Evolutionary conservation across 2,329 filamentous ascomycete genomes (phyloP), one percentile per base, ranked within the genome.

Genomic region (Clarireedia hainanense): DNA sequence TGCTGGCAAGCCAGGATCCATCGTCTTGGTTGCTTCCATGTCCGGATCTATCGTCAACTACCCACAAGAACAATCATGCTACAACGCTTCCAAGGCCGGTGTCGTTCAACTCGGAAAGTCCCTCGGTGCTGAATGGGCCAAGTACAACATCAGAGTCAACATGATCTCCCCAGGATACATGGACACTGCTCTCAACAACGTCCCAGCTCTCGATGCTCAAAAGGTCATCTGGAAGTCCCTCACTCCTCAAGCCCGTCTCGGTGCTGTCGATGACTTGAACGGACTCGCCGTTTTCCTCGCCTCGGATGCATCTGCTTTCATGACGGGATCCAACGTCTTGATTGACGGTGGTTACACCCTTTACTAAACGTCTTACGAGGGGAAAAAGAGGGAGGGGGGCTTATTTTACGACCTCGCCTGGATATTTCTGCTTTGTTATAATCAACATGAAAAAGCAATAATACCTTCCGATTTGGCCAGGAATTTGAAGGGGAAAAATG

Each of bases 41-140:
- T 89, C 86, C 50, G 89, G 88, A 62, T 82, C 83, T 74, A 83
- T 92, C 61, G 88, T 91, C 78, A 92, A 92, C 81, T 91, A 85
- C 76, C 88, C 88, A 6, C 88, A 91, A 74, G 85, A 90, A 75
- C 88, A 91, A 74, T 83, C 78, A 47, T 88, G 85, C 73, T 92
- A 92, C 80, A 91, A 91, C 68, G 86, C 87, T 30, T 89, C 85
- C 72, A 91, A 91, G 80, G 86, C 88, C 15, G 88, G 84, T 65
- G 86, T 91, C 39, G 80, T 89, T 62, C 85, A 89, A 73, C 80
- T 91, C 52, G 86, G 83, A 72, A 89, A 88, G 76, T 90, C 86
- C 3, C 81, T 94, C 24, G 88, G 87, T 45, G 87, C 88, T 55
- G 89, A 94, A 74, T 92, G 89, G 88, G 86, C 88, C 66, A 86